phyloP scores from a whole-genome alignment of 2,329 filamentous ascomycete species.

The Talaromyces piceae region DNA sequence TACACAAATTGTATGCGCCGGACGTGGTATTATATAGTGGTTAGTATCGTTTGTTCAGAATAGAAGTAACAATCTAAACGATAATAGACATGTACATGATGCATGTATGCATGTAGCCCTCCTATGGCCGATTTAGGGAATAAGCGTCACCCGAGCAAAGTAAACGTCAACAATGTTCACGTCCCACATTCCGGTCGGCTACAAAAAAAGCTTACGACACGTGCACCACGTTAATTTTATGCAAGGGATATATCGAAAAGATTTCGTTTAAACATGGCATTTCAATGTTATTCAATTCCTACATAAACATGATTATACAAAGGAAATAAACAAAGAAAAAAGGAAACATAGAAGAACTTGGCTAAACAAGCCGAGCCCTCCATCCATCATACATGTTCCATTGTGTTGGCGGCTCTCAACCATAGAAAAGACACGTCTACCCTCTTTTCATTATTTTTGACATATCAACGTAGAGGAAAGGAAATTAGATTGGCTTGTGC shows the following conservation, averaged over 20 bases:
- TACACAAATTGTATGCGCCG: too few species aligned
- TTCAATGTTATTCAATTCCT: neutral
- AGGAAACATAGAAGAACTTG: neutral
- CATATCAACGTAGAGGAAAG: neutral
- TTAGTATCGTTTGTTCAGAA: too few species aligned
- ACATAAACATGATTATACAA: slow-evolving; percentile 11
- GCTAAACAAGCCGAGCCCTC: neutral
- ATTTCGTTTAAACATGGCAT: slow-evolving; percentile 2
- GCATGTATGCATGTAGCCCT: too few species aligned
- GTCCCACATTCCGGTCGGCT: neutral
- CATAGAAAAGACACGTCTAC: slow-evolving; percentile 3
- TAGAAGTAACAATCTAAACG: too few species aligned
- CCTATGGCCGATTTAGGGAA: too few species aligned
- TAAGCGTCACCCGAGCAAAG: neutral
- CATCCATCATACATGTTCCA: slow-evolving; percentile 12
- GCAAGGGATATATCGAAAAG: neutral
- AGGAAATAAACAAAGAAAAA: slow-evolving; percentile 11
- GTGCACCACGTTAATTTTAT: neutral
- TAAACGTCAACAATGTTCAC: neutral
- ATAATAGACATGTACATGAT: too few species aligned
- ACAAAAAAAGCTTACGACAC: neutral
- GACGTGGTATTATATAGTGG: too few species aligned
- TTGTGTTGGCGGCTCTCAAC: slow-evolving; percentile 4
- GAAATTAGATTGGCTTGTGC: neutral
- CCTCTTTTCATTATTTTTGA: neutral